Conservation (phyloP, 2,329 filamentous ascomycete genomes). For the Aspergillus eucalypticola region DNA sequence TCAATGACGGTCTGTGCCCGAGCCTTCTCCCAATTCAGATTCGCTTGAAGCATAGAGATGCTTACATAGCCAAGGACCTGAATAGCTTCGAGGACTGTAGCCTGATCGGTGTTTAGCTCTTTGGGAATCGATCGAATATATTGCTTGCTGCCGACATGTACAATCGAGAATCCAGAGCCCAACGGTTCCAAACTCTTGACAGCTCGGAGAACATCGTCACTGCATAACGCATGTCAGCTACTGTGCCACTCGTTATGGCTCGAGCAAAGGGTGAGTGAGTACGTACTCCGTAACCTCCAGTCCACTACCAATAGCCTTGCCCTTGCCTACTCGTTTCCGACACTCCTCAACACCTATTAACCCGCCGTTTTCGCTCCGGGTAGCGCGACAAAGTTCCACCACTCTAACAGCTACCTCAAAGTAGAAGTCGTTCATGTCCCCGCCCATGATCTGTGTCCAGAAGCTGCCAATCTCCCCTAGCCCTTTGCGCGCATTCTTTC, state of each 20-base stretch:
- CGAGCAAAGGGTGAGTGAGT: neutral
- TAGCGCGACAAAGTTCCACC: conserved; percentile 87
- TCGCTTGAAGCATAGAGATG: conserved; percentile 82
- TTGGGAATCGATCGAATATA: conserved; percentile 93
- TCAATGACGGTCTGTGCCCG: conserved; percentile 87
- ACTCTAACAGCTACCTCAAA: conserved; percentile 96
- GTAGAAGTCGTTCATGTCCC: conserved; percentile 96
- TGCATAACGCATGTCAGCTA: conserved; percentile 28
- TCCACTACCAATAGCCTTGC: conserved; percentile 71
- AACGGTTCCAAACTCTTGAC: conserved; percentile 85
- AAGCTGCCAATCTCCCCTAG: conserved; percentile 63
- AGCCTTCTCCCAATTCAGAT: conserved; percentile 81
- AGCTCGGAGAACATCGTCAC: conserved; percentile 86
- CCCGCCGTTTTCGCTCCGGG: conserved; percentile 86
- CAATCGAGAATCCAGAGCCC: conserved; percentile 81
- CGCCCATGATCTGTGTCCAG: conserved; percentile 89
- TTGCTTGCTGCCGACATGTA: conserved; percentile 77
- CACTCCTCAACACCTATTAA: conserved; percentile 83
- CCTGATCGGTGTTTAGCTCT: conserved; percentile 93
- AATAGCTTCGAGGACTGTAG: conserved; percentile 84
- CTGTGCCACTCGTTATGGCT: neutral
- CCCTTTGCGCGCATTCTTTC: conserved; percentile 50
- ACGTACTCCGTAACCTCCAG: conserved; percentile 75
- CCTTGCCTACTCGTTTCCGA: conserved; percentile 70
- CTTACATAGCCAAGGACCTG: conserved; percentile 89